A percentile compares a stretch with the other conserved stretches of the same genome.
These are phyloP conservation scores for Neohortaea acidophila DNA, from an alignment of 495 filamentous ascomycete genomes.

Conservation along the genomic window DNA sequence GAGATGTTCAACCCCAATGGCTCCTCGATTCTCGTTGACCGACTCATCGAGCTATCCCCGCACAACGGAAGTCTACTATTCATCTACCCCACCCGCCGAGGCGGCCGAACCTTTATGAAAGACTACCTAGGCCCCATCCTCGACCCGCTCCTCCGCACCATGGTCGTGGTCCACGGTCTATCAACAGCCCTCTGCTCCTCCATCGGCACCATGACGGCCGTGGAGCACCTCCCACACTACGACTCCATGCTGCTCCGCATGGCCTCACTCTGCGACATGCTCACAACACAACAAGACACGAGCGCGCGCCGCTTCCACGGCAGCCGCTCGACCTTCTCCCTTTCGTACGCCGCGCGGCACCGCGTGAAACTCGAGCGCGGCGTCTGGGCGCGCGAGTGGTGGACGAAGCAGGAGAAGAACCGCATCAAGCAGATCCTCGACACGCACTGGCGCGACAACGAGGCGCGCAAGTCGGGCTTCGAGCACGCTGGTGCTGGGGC, in stretches of 20 bases:
- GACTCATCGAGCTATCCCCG: conserved; percentile 47
- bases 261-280: conserved; percentile 31
- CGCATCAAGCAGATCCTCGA: conserved; percentile 43
- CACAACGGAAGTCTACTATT: conserved; percentile 47
- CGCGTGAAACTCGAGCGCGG: conserved; percentile 39
- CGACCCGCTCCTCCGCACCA: conserved; percentile 49
- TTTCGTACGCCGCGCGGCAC: conserved; percentile 39
- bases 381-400: conserved; percentile 53
- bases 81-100: conserved; percentile 52
- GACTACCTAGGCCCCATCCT: conserved; percentile 53
- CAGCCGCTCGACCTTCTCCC: conserved; percentile 24
- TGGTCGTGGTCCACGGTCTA: conserved; percentile 48
- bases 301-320: conserved; percentile 16
- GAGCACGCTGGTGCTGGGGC: no score
- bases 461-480: no score
- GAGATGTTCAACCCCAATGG: conserved; percentile 43
- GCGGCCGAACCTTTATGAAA: conserved; percentile 46
- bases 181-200: conserved; percentile 42
- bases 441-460: conserved; percentile 32
- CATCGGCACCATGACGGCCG: conserved; percentile 43
- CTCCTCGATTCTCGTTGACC: conserved; percentile 45
- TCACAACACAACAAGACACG: no score
- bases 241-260: conserved; percentile 39
- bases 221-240: conserved; percentile 44
- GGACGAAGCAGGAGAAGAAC: conserved; percentile 52